phyloP scores from a whole-genome alignment of 345 rosid species.

The Rhodamnia rubescens region DNA sequence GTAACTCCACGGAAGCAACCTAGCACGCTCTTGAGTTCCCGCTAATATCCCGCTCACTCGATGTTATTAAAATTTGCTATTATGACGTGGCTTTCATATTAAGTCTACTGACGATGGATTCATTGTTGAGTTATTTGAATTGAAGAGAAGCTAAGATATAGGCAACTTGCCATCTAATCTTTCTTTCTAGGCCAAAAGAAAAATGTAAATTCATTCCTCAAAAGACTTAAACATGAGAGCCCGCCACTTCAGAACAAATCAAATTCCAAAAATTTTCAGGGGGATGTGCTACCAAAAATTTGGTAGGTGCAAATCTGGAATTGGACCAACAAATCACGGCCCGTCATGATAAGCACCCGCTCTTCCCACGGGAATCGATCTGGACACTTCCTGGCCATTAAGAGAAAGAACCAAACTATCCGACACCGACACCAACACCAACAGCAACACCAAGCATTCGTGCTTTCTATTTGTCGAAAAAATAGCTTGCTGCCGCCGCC shows the following conservation, averaged over 20 bases:
- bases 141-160: neutral
- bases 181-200: neutral
- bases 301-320: neutral
- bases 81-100: neutral
- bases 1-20: neutral
- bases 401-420: neutral
- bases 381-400: neutral
- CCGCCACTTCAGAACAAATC: neutral
- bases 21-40: neutral
- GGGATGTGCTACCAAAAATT: neutral
- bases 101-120: neutral
- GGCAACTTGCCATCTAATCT: neutral
- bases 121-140: neutral
- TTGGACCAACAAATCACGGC: neutral
- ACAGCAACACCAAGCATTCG: neutral
- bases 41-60: neutral
- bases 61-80: neutral
- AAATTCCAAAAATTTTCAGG: neutral
- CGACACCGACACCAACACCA: too few species aligned
- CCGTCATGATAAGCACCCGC: neutral
- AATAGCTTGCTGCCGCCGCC: neutral
- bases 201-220: neutral
- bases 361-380: neutral
- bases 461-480: neutral
- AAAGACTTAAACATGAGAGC: neutral